Base-by-base conservation (phyloP, 2,329 filamentous ascomycete genomes). In the Colletotrichum tamarilloi region DNA sequence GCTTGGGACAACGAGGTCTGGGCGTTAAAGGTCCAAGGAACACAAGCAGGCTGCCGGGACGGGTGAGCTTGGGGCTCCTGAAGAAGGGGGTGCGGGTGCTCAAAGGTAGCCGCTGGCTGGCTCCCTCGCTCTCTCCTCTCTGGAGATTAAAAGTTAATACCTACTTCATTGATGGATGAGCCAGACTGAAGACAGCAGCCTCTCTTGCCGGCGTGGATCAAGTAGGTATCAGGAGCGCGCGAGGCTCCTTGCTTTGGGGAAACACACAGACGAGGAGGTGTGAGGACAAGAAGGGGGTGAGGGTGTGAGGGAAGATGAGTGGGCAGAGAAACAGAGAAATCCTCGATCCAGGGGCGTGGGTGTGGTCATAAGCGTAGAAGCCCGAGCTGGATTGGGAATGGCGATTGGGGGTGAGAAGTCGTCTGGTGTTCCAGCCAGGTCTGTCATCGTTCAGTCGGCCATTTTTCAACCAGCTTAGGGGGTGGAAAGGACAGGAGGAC, bases 21-120 rank as follows among this genome's bases (percentile, higher is more conserved):
- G 62, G 67, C 71, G 71, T 70, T 67, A 59, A 56, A 62, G 57
- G 67, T 67, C 67, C 46, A 73, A 66, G 67, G 49, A 66, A n/a
- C 57, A 58, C 71, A 71, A 73, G 71, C 67, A 73, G 68, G 71
- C 71, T 73, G 62, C 62, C 68, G 67, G 62, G 67, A 71, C 67
- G 55, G 42, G 67, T 52, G 62, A 62, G 57, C 66, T 63, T 67
- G 42, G 42, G 42, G 42, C 42, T 46, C 19, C 42, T 60, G 67
- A 62, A 71, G 60, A 71, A 71, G 62, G 71, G 71, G 71, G 71
- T 70, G 67, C 42, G 60, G 62, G 30, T 73, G 62, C 62, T 62
- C 71, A 70, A 58, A 70, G 38, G 62, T 62, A 57, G 62, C 46
- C 55, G 67, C 67, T 42, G 14, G 56, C 42, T 46, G 42, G 42